These are phyloP conservation scores for Sarocladium strictum DNA, from an alignment of 2,329 filamentous ascomycete species.

Conservation along the genomic window DNA sequence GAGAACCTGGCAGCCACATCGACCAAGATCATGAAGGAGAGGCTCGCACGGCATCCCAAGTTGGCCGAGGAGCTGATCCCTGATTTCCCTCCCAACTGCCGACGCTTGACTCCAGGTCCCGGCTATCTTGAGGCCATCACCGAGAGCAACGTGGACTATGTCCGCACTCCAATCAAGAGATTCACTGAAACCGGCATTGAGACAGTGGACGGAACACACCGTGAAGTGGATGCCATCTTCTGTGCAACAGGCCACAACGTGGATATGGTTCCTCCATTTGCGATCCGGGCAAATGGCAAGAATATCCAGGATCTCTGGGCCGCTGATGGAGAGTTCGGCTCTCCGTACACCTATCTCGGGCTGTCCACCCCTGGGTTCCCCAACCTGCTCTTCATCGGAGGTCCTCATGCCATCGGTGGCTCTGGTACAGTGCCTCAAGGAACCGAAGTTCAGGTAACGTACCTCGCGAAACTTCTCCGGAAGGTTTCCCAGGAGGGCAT, in stretches of 20 bases:
- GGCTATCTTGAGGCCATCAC: slow-evolving; percentile 40
- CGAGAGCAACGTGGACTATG: slow-evolving; percentile 38
- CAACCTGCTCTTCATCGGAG: slow-evolving; percentile 60
- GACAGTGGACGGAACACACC: slow-evolving; percentile 35
- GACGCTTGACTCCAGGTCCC: slow-evolving; percentile 42
- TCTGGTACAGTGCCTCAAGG: slow-evolving; percentile 63
- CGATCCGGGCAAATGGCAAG: slow-evolving; percentile 48
- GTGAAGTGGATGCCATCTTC: slow-evolving; percentile 47
- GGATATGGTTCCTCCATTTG: slow-evolving; percentile 43
- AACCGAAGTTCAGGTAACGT: slow-evolving; percentile 60
- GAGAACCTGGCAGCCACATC: slow-evolving; percentile 56
- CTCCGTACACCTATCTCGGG: slow-evolving; percentile 63
- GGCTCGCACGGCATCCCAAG: slow-evolving; percentile 17
- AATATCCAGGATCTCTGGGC: slow-evolving; percentile 28
- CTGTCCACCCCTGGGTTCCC: slow-evolving; percentile 59
- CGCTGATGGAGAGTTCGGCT: slow-evolving; percentile 50
- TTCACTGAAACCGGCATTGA: slow-evolving; percentile 43
- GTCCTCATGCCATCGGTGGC: slow-evolving; percentile 52
- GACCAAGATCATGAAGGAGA: slow-evolving; percentile 33
- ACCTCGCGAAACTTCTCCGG: slow-evolving; percentile 60
- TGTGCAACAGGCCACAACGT: slow-evolving; percentile 48
- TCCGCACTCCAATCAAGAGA: slow-evolving; percentile 36
- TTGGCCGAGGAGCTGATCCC: slow-evolving; percentile 41
- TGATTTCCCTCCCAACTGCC: slow-evolving; percentile 38
- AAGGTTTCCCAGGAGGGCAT: slow-evolving; percentile 63